Evolutionary conservation across 2,329 filamentous ascomycete species (phyloP), one percentile per base, ranked within the genome.

Genomic region (Alternaria hordeiaustralica): DNA sequence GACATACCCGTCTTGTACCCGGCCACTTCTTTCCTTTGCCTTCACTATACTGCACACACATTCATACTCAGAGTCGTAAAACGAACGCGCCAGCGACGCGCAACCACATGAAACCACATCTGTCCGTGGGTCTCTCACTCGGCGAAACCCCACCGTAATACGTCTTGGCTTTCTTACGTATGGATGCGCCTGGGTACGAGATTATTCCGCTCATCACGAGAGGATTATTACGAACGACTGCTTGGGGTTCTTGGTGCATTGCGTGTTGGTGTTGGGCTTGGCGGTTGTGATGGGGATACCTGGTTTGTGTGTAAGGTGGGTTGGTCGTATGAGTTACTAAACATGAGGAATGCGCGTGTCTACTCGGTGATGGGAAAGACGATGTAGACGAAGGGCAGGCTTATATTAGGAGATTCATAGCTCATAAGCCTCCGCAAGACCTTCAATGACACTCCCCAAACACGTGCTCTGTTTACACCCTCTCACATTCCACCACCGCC

Each of bases 1-100:
- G 55, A 62, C 33, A 10, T 45, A 62, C 41, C 60, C 55, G 54
- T 54, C 55, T 58, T 58, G 60, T 62, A 36, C 15, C 60, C 46
- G 60, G 9, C 9, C n/a, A 33, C 23, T 13, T 15, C 10, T 23
- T 28, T 51, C 28, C 18, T 10, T n/a, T 23, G 28, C 30, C 28
- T 51, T 36, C 4, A 6, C 49, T 11, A 6, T 18, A 3, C 36
- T 41, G 4, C 36, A 41, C 36, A 18, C 8, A 47, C 21, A 13
- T 10, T 13, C 11, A 3, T 23, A 23, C 20, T 23, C 18, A 47
- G 21, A 20, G 44, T 47, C n/a, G 36, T 41, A 41, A 41, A 41
- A 0, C n/a, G 36, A 41, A 41, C 36, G 36, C 36, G 36, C 36
- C 36, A 41, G 36, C 36, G 49, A 51, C 49, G 49, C 49, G 49